Conservation (phyloP, 495 filamentous ascomycete species). For the Aspergillus bertholletiae region DNA sequence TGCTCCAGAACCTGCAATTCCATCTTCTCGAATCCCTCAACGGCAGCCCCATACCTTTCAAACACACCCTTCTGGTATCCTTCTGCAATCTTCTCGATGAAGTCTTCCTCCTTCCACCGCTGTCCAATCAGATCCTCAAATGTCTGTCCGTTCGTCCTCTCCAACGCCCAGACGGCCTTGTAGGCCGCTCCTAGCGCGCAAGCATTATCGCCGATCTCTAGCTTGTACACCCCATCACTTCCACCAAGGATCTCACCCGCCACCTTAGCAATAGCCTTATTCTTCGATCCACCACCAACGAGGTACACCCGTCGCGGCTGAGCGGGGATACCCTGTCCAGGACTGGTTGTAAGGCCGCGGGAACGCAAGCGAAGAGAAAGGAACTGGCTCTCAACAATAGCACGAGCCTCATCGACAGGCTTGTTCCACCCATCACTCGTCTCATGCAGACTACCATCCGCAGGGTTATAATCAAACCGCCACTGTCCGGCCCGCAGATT, state of each 20-base stretch:
- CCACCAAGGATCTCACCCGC: constrained; percentile 86
- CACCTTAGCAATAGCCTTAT: constrained; percentile 77
- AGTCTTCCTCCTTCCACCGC: constrained; percentile 81
- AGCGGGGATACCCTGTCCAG: constrained; percentile 56
- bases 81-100: constrained; percentile 74
- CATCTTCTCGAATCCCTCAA: constrained; percentile 77
- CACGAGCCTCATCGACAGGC: constrained; percentile 68
- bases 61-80: constrained; percentile 75
- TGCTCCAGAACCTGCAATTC: constrained; percentile 61
- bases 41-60: constrained; percentile 68
- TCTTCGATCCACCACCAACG: constrained; percentile 85
- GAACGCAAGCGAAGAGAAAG: constrained; percentile 85
- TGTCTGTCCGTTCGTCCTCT: constrained; percentile 61
- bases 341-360: constrained; percentile 62
- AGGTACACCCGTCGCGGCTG: constrained; percentile 91
- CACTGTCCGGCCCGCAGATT: constrained; percentile 80
- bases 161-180: constrained; percentile 89
- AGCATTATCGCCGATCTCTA: constrained; percentile 94
- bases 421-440: constrained; percentile 44
- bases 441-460: constrained; percentile 40
- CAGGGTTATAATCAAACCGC: constrained; percentile 65
- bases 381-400: constrained; percentile 91
- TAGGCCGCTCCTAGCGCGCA: constrained; percentile 96
- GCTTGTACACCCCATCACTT: constrained; percentile 80
- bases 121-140: constrained; percentile 84